A percentile compares a stretch with the other conserved stretches of the same genome.
phyloP scores from a whole-genome alignment of 768 basidiomycete genomes.

The Suillus bovinus region DNA sequence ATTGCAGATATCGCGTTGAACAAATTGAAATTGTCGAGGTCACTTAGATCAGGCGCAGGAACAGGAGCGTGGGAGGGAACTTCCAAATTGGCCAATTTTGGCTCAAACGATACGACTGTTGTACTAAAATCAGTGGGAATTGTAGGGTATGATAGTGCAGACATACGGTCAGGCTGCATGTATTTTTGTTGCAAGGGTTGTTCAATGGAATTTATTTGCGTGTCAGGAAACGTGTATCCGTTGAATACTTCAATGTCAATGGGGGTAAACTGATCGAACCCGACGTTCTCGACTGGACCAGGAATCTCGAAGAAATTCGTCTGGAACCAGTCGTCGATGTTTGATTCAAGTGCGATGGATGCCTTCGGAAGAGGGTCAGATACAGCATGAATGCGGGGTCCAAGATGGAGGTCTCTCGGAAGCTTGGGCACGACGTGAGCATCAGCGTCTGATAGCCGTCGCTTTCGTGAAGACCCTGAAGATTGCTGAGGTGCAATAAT shows the following conservation, averaged over 20 bases:
- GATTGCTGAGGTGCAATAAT: neutral
- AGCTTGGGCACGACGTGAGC: slow-evolving; percentile 25
- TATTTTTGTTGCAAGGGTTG: neutral
- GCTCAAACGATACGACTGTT: neutral
- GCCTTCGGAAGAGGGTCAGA: slow-evolving; percentile 32
- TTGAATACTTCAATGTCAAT: slow-evolving; percentile 37
- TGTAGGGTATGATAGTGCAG: fast-evolving
- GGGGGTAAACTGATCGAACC: slow-evolving; percentile 25
- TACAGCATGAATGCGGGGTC: slow-evolving; percentile 24
- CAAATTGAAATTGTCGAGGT: neutral
- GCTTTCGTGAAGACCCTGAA: slow-evolving; percentile 29
- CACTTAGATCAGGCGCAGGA: neutral
- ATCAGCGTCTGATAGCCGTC: slow-evolving; percentile 38
- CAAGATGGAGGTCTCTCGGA: slow-evolving; percentile 19
- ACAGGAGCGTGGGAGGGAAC: neutral
- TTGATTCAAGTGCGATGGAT: slow-evolving; percentile 16
- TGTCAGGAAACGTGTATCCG: slow-evolving; percentile 22
- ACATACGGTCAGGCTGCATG: neutral
- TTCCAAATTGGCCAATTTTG: neutral
- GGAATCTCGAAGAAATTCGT: slow-evolving; percentile 32
- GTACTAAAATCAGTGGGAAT: neutral
- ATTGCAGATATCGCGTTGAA: neutral
- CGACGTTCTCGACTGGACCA: slow-evolving; percentile 20
- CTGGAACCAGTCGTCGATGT: slow-evolving; percentile 39
- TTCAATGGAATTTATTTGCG: neutral